Evolutionary conservation across 352 stramenopile species (phyloP).

Genomic region (Phytopythium montanum): DNA sequence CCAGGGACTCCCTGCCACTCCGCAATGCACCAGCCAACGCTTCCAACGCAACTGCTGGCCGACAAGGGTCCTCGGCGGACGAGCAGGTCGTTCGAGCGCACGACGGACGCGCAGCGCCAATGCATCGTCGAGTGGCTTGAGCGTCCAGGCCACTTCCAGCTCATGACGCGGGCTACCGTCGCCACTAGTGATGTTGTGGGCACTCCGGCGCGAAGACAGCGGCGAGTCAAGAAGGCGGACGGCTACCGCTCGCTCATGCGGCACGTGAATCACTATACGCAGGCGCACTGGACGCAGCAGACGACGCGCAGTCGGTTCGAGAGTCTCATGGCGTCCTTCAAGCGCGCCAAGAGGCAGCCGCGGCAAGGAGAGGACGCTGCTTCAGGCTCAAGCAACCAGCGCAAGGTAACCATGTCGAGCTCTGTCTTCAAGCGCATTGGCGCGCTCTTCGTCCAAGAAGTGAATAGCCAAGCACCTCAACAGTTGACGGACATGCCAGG

Average conservation of each 20-base stretch:
- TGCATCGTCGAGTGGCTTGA: slow-evolving; percentile 59
- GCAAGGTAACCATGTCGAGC: neutral
- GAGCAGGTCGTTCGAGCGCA: slow-evolving; percentile 44
- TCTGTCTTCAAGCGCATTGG: slow-evolving; percentile 28
- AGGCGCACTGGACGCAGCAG: slow-evolving; percentile 40
- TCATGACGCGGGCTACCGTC: slow-evolving; percentile 20
- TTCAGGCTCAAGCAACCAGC: slow-evolving; percentile 13
- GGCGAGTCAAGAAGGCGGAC: slow-evolving; percentile 44
- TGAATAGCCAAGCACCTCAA: neutral
- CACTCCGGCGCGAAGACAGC: slow-evolving; percentile 8
- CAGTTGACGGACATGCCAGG: neutral
- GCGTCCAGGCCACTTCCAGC: slow-evolving; percentile 35
- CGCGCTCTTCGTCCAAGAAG: slow-evolving; percentile 13
- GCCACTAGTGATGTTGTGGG: neutral
- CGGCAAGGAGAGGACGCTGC: neutral
- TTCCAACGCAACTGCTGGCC: neutral
- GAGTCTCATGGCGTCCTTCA: slow-evolving; percentile 45
- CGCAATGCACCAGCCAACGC: neutral
- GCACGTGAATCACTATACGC: slow-evolving; percentile 39
- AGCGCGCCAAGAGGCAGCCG: slow-evolving; percentile 24
- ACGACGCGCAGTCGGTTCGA: slow-evolving; percentile 52
- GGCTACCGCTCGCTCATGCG: slow-evolving; percentile 45
- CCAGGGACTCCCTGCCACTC: neutral
- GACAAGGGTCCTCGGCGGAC: neutral
- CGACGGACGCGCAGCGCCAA: slow-evolving; percentile 40